A percentile compares a stretch with the other conserved stretches of the same genome.
These are phyloP conservation scores for Sporothrix luriei DNA, from an alignment of 2,329 filamentous ascomycete genomes.

Conservation along the genomic window DNA sequence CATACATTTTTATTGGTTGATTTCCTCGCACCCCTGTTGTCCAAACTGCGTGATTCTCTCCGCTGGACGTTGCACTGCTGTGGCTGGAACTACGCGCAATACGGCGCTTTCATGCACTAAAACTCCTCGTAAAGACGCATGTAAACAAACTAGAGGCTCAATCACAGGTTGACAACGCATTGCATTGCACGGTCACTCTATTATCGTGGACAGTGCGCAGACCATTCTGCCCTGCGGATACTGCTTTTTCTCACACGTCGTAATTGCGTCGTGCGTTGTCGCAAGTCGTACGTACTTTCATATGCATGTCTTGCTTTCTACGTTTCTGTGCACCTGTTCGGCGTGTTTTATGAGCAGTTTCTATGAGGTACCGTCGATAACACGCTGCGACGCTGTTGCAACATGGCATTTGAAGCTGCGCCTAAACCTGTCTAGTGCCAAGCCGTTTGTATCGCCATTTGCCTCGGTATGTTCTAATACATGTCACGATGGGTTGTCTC, in stretches of 20 bases:
- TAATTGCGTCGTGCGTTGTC: not conserved
- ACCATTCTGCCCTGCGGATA: not conserved
- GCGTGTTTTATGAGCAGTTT: not conserved
- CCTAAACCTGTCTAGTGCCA: not conserved
- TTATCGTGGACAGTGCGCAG: not conserved
- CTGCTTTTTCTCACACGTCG: not conserved
- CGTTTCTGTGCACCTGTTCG: not conserved
- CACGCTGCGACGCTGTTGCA: not conserved
- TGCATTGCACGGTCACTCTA: not conserved
- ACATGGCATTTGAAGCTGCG: constrained; percentile 12
- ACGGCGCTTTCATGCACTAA: constrained; percentile 11
- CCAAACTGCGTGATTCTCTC: not conserved
- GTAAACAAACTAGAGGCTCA: constrained; percentile 25
- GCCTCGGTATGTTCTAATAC: constrained; percentile 19
- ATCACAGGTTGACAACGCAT: constrained; percentile 25
- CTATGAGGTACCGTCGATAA: not conserved
- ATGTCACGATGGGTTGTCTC: constrained; percentile 21
- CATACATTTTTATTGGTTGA: constrained; percentile 14
- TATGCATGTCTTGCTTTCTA: not conserved
- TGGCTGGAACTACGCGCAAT: constrained; percentile 23
- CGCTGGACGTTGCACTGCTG: constrained; percentile 8
- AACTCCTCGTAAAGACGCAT: not conserved
- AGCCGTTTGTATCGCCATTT: not conserved
- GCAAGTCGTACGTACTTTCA: not conserved
- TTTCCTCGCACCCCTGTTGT: not conserved